phyloP scores from a whole-genome alignment of 345 rosid genomes.

The Salix purpurea region DNA sequence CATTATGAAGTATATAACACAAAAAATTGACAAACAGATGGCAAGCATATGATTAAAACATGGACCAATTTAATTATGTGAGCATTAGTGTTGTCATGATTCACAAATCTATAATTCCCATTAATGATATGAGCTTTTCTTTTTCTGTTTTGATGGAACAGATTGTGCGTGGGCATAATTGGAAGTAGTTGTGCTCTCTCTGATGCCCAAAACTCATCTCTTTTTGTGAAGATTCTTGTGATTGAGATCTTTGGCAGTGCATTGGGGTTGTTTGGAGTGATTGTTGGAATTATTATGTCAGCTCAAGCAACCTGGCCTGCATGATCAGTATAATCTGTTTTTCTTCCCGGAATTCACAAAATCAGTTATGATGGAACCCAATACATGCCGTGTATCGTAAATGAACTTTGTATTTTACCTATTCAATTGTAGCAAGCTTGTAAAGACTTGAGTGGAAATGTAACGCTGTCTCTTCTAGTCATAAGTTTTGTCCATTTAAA shows the following conservation, averaged over 20 bases:
- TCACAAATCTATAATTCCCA: not conserved
- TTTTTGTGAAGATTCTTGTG: slow-evolving; percentile 97
- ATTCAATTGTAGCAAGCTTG: slow-evolving; percentile 9
- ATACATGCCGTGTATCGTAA: not conserved
- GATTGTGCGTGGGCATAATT: slow-evolving; percentile 92
- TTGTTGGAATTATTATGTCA: slow-evolving; percentile 98
- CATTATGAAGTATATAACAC: not conserved
- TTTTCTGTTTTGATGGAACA: slow-evolving; percentile 24
- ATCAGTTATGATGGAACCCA: not conserved
- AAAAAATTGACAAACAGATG: not conserved
- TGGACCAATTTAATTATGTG: not conserved
- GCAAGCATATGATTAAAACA: not conserved
- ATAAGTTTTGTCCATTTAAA: slow-evolving; percentile 1
- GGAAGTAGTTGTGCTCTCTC: slow-evolving; percentile 98
- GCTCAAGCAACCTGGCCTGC: slow-evolving; percentile 99
- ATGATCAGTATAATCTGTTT: slow-evolving; percentile 29
- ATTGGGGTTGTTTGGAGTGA: slow-evolving; percentile 94
- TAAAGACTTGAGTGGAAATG: slow-evolving; percentile 8
- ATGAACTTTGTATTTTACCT: slow-evolving; percentile 12
- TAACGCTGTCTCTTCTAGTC: slow-evolving; percentile 1
- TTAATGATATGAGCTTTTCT: not conserved
- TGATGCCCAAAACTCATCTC: slow-evolving; percentile 94
- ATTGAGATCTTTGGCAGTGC: slow-evolving; percentile 99
- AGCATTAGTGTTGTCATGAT: not conserved
- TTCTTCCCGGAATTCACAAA: not conserved